Evolutionary conservation across 2,329 filamentous ascomycete species (phyloP), one percentile per base, ranked within the genome.

Genomic region (Sporothrix protearum): DNA sequence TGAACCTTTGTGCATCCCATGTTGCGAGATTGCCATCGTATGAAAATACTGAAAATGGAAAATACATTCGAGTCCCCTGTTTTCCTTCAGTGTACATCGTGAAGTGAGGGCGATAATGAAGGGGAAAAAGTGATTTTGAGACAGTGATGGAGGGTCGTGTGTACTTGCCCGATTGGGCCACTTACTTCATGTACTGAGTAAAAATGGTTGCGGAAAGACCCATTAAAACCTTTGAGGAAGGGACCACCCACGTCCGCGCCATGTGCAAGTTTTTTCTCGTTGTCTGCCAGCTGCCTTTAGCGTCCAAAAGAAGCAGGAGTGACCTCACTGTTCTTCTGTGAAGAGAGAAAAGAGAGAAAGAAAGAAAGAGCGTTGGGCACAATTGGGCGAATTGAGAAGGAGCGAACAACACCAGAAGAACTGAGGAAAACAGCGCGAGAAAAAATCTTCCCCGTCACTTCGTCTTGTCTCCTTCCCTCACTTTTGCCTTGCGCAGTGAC

Each of bases 91-190:
- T 45, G 19, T 25, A 19, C 10, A 16, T 45, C 36, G 59, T 64
- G 36, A 22, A 28, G 36, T 14, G 12, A 28, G n/a, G 14, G 14
- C 57, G 59, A 64, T 5, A 36, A 36, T 45, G 36, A 42, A 45
- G 36, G 22, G 28, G 28, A 22, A 63, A 28, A 25, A 28, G 59
- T 22, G 22, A 42, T 19, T 47, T 16, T 12, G n/a, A 22, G 42
- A 12, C 14, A 14, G 12, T 3, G 25, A 45, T 47, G 16, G 33
- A 30, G 49, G 49, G 51, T 57, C 69, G 70, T 71, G 63, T 68
- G 51, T 61, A 69, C 71, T 72, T 72, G 45, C 71, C 66, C n/a
- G 10, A 64, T 57, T 55, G 14, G 61, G 66, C 39, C n/a, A 69
- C 42, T 22, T 49, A 28, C 19, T 30, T 66, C 22, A 9, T 0